Evolutionary conservation across 768 basidiomycete species (phyloP).

Genomic region (Hygrocybe coccinea): DNA sequence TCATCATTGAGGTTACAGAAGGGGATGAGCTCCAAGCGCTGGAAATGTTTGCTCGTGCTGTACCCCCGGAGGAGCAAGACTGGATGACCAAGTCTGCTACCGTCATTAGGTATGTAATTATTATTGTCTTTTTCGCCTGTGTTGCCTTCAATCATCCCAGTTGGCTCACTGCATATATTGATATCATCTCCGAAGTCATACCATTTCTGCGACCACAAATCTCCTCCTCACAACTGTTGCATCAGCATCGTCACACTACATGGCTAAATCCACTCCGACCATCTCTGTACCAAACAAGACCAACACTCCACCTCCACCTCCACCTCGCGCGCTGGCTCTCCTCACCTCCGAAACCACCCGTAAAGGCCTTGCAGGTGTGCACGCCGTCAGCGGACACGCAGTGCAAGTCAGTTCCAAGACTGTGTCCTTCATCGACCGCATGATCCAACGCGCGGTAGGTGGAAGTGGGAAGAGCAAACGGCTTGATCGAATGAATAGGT

Average conservation of each 20-base stretch:
- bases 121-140: not conserved
- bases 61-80: slow-evolving; percentile 65
- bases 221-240: slow-evolving; percentile 59
- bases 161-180: no score
- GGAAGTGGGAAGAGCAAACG: slow-evolving; percentile 34
- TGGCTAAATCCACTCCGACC: slow-evolving; percentile 50
- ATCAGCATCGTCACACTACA: slow-evolving; percentile 57
- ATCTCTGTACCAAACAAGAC: slow-evolving; percentile 17
- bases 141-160: no score
- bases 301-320: slow-evolving; percentile 29
- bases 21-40: slow-evolving; percentile 40
- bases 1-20: slow-evolving; percentile 67
- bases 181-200: slow-evolving; percentile 42
- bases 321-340: slow-evolving; percentile 49
- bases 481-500: slow-evolving; percentile 7
- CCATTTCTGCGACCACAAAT: slow-evolving; percentile 62
- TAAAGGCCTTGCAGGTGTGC: slow-evolving; percentile 53
- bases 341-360: slow-evolving; percentile 56
- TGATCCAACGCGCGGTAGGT: slow-evolving; percentile 56
- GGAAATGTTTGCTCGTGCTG: slow-evolving; percentile 53
- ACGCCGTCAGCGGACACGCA: slow-evolving; percentile 60
- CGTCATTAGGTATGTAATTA: slow-evolving; percentile 49
- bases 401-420: slow-evolving; percentile 64
- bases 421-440: slow-evolving; percentile 51
- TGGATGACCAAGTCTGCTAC: slow-evolving; percentile 62